Base-by-base conservation (phyloP, 345 rosid species). In the Sisymbrium altissimum region DNA sequence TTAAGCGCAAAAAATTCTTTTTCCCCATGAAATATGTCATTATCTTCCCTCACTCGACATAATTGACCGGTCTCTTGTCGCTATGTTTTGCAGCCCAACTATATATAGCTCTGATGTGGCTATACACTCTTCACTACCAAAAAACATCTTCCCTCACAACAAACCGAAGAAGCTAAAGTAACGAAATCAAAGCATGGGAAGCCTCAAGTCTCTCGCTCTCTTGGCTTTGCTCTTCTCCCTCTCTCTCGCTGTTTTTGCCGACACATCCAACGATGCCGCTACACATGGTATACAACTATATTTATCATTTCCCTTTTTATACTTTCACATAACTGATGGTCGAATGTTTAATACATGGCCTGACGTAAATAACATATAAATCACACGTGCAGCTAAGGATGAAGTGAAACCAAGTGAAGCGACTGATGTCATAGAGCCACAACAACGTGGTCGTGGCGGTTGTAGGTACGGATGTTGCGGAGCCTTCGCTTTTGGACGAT, bases 51-150 rank as follows among this genome's bases (percentile, higher is more conserved):
- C 68, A 60, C 56, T 39, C 63, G 55, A 60, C 79, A 60, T 50
- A 75, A 1, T 75, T 68, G 79, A 69, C 79, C n/a, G 50, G 50
- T 69, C 49, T 69, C 35, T 76, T 76, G 79, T 76, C 79, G 38
- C 66, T 48, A 41, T 35, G 59, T 63, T 68, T 62, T 21, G 52
- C 52, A 3, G 19, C 36, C 58, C 70, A 36, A 54, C 32, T 70
- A 76, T 76, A 76, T 54, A 70, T 55, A 70, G 43, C 53, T 69
- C 62, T 39, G 62, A 0, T 74, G 19, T 23, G 41, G 44, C 30
- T 41, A 53, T 50, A 15, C 58, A 62, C 27, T 35, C 48, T 59
- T 50, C 74, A 59, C 59, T 65, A 54, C 45, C 46, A 64, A 64
- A 52, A 41, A 40, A n/a, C 58, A 56, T 57, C 9, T 27, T 74